Evolutionary conservation across 225 moss, liverwort and hornwort genomes (phyloP).

Genomic region (Pseudisothecium myosuroides): DNA sequence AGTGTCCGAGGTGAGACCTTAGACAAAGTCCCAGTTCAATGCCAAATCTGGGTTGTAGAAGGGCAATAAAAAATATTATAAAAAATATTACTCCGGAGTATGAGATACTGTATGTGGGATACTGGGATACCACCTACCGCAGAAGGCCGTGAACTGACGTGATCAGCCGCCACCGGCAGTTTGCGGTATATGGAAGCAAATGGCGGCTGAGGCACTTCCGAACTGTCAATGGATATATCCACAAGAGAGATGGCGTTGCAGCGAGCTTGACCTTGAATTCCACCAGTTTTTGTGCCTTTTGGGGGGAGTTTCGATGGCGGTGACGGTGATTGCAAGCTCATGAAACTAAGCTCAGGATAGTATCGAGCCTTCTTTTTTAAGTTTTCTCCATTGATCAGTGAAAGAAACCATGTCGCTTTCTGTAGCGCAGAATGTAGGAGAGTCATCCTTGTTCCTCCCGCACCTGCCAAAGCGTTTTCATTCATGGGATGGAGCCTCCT

Average conservation of each 20-base stretch:
- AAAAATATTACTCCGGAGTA: too few relatives aligned
- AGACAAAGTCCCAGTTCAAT: neutral
- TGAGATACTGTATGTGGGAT: too few relatives aligned
- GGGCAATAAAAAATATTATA: too few relatives aligned
- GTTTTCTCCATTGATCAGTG: neutral
- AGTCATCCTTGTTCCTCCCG: slow-evolving; percentile 13
- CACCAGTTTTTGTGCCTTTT: neutral
- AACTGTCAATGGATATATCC: neutral
- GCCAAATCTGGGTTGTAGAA: neutral
- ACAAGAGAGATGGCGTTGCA: neutral
- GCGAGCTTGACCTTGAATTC: neutral
- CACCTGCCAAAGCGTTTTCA: neutral
- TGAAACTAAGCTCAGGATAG: neutral
- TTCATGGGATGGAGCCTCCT: neutral
- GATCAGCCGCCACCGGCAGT: too few relatives aligned
- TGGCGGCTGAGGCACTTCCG: neutral
- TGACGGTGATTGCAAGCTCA: neutral
- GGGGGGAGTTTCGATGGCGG: neutral
- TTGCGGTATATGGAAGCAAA: neutral
- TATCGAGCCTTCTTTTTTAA: neutral
- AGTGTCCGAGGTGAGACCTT: neutral
- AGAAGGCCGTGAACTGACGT: neutral
- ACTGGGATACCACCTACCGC: neutral
- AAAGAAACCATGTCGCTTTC: slow-evolving; percentile 6
- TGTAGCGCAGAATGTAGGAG: slow-evolving; percentile 2